Conservation (phyloP, 1,284 basidiomycete species). For the Pseudozyma thailandica region DNA sequence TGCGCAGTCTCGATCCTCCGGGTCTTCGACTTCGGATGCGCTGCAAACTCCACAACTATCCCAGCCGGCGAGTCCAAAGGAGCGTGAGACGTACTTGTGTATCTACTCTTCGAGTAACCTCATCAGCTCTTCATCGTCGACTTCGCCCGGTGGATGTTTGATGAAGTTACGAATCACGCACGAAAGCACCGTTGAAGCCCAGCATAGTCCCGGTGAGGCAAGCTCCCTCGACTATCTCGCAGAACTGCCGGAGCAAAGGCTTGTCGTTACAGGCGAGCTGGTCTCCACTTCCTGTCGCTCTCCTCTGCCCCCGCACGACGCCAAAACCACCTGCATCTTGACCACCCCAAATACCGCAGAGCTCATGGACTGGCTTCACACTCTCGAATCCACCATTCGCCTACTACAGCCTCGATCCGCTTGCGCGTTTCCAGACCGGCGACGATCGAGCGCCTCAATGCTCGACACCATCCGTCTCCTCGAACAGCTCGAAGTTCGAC, state of each 20-base stretch:
- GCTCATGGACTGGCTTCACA: conserved; percentile 16
- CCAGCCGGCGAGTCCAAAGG: neutral
- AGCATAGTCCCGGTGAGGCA: neutral
- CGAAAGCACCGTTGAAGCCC: conserved; percentile 23
- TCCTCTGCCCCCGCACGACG: neutral
- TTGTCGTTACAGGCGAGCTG: conserved; percentile 18
- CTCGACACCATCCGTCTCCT: conserved; percentile 11
- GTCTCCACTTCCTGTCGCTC: neutral
- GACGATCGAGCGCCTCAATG: conserved; percentile 13
- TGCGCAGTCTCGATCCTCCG: conserved; percentile 6
- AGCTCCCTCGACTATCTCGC: neutral
- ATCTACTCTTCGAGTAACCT: neutral
- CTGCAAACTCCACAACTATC: conserved; percentile 15
- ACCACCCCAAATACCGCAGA: conserved; percentile 24
- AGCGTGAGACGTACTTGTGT: conserved; percentile 8
- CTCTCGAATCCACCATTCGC: conserved; percentile 9
- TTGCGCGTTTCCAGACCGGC: neutral
- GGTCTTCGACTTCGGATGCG: conserved; percentile 14
- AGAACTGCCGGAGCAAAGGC: conserved; percentile 6
- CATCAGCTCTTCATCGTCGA: neutral
- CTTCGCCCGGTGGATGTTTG: neutral
- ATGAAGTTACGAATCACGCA: conserved; percentile 16
- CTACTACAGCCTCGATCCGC: neutral
- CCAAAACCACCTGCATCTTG: conserved; percentile 6
- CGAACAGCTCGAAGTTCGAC: conserved; percentile 13